These are phyloP conservation scores for Cryomyces minteri DNA, from an alignment of 495 filamentous ascomycete species.

Conservation along the genomic window DNA sequence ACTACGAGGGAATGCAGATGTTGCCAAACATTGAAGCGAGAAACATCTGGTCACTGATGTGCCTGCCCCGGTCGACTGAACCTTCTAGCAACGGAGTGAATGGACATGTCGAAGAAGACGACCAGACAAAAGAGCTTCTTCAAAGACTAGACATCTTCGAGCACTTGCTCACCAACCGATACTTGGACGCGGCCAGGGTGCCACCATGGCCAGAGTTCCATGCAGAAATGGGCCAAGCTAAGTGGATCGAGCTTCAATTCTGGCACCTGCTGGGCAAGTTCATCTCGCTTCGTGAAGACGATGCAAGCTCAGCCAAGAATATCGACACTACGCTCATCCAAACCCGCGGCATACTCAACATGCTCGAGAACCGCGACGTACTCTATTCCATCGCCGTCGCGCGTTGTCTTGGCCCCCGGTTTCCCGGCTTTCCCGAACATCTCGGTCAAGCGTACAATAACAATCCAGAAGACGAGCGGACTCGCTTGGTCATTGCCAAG, in stretches of 20 bases:
- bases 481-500: constrained; percentile 61
- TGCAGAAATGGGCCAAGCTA: constrained; percentile 24
- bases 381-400: constrained; percentile 75
- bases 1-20: constrained; percentile 4
- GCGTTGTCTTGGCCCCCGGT: constrained; percentile 49
- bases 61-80: constrained; percentile 10
- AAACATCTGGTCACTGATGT: constrained; percentile 20
- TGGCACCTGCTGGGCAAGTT: constrained; percentile 62
- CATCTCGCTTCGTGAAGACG: constrained; percentile 45
- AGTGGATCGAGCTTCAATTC: constrained; percentile 52
- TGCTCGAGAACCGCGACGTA: constrained; percentile 76
- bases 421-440: constrained; percentile 43
- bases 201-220: background rate
- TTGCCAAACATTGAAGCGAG: constrained; percentile 16
- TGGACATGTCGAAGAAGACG: constrained; percentile 8
- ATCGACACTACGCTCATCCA: constrained; percentile 43
- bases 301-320: constrained; percentile 33
- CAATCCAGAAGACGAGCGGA: constrained; percentile 50
- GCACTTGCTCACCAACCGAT: constrained; percentile 46
- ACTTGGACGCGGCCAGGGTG: constrained; percentile 26
- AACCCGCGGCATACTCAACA: constrained; percentile 51
- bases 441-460: constrained; percentile 37
- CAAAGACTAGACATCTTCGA: constrained; percentile 57
- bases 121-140: constrained; percentile 33
- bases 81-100: constrained; percentile 6